Conservation (phyloP, 768 basidiomycete genomes). For the Termitomyces sp. region DNA sequence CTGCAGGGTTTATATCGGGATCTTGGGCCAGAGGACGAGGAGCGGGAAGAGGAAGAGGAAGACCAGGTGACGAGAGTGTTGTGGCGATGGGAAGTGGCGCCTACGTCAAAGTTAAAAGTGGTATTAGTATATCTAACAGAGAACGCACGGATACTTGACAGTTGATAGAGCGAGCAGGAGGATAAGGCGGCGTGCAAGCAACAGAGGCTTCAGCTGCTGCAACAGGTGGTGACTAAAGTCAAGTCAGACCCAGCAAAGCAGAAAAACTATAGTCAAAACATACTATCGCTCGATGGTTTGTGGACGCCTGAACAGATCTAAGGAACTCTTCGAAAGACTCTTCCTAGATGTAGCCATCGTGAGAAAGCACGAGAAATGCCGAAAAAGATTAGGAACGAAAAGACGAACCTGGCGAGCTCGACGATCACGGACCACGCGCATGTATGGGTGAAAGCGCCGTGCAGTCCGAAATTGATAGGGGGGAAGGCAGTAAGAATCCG, state of each 20-base stretch:
- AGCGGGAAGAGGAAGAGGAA: not conserved
- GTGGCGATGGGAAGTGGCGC: not conserved
- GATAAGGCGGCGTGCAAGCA: not conserved
- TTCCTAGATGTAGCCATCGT: not conserved
- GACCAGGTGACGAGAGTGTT: not conserved
- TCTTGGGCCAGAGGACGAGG: not conserved
- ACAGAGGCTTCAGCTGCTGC: not conserved
- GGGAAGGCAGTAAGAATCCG: constrained; percentile 13
- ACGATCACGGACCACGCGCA: not conserved
- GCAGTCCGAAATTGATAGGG: constrained; percentile 10
- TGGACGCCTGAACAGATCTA: not conserved
- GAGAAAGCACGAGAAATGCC: not conserved
- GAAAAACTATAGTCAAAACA: not conserved
- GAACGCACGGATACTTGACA: not conserved
- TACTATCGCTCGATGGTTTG: not conserved
- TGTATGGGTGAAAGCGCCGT: constrained; percentile 13
- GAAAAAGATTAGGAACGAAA: not conserved
- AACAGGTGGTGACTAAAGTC: not conserved
- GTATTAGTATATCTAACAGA: not conserved
- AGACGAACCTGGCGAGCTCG: not conserved
- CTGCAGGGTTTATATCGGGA: not conserved
- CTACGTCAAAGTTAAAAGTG: not conserved
- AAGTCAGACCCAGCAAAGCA: not conserved
- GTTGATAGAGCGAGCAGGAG: not conserved
- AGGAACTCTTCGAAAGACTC: not conserved